Evolutionary conservation across 179 eudicot genomes (phyloP).

Genomic region (Spergularia azorica): DNA sequence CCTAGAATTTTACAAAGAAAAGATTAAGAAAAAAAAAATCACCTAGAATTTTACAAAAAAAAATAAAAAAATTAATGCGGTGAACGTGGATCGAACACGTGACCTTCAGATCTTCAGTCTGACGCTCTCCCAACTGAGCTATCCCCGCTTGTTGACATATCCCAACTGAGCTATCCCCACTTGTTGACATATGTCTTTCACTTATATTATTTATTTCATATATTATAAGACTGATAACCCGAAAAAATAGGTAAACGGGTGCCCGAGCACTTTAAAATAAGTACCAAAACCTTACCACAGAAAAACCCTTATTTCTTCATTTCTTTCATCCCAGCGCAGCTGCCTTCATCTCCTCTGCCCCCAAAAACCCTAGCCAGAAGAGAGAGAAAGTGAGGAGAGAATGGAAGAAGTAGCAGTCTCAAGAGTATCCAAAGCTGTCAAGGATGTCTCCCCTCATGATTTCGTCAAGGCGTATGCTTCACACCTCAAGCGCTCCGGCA

Average conservation of each 20-base stretch:
- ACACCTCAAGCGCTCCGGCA: constrained; percentile 64
- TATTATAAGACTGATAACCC: no score
- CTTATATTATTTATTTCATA: no score
- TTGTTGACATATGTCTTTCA: background rate
- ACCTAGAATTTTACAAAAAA: no score
- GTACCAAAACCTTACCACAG: no score
- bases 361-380: background rate
- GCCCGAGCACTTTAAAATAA: no score
- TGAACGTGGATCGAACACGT: constrained; percentile 96
- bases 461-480: constrained; percentile 61
- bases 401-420: background rate
- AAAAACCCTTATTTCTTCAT: no score
- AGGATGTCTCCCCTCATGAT: constrained; percentile 61
- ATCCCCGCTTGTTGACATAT: constrained; percentile 58
- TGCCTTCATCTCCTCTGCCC: no score
- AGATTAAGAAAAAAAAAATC: no score
- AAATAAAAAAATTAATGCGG: no score
- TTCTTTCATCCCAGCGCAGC: no score
- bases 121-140: constrained; percentile 99
- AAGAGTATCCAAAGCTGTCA: constrained; percentile 40
- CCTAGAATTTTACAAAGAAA: no score
- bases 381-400: constrained; percentile 9
- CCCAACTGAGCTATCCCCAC: constrained; percentile 99
- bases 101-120: constrained; percentile 99
- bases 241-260: no score